Conservation (phyloP, 139 green algal genomes). For the Chlamydomonas schloesseri region DNA sequence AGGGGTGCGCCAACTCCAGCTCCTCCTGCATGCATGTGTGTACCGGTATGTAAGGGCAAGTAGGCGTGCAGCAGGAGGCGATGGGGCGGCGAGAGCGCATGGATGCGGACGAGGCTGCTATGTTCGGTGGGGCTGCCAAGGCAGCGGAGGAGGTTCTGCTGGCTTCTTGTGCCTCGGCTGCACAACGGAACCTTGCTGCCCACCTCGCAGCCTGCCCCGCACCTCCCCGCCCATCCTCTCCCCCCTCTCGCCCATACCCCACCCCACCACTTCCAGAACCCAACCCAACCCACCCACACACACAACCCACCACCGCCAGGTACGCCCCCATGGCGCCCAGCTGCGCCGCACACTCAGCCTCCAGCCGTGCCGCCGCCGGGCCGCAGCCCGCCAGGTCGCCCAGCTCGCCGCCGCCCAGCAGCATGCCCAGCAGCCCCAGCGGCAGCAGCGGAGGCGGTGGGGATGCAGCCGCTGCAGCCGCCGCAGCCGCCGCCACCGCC, state of each 20-base stretch:
- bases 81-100: too few species aligned
- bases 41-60: too few species aligned
- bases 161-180: too few species aligned
- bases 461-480: not conserved
- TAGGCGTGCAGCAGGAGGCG: too few species aligned
- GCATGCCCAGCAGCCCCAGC: constrained; percentile 3
- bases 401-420: not conserved
- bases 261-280: not conserved
- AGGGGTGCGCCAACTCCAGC: not conserved
- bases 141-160: too few species aligned
- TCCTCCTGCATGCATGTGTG: not conserved
- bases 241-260: not conserved
- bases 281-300: not conserved
- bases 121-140: too few species aligned
- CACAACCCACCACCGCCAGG: not conserved
- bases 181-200: too few species aligned
- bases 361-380: constrained; percentile 1
- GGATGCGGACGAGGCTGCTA: too few species aligned
- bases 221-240: too few species aligned
- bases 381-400: not conserved
- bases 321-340: not conserved
- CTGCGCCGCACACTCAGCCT: not conserved
- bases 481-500: too few species aligned
- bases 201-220: too few species aligned
- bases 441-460: not conserved